Base-by-base conservation (phyloP, 805 yeast genomes). In the Ascoidea tarda region DNA sequence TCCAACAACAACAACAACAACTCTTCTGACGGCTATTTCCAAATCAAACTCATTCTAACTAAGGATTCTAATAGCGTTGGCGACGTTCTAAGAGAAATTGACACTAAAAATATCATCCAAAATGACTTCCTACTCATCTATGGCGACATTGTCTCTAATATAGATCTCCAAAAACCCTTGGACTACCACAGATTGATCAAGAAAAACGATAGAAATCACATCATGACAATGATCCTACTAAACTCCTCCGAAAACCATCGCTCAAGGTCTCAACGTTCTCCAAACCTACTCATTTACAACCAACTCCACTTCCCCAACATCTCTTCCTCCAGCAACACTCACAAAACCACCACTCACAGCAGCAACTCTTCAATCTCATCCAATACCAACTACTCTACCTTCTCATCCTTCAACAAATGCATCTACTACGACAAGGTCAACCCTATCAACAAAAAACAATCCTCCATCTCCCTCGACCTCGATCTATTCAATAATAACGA, bases 21-120 rank as follows among this genome's bases (percentile, higher is more conserved):
- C 28, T 21, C 28, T 21, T 21, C 28, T 21, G 28, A 21, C 28
- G 3, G 3, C 28, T 21, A 21, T 21, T 91, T 93, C 66, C 77
- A 78, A 53, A 76, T 93, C 48, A 78, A 80, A 49, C 84, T 95
- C 2, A 78, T 91, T 51, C 77, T 86, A 74, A 80, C 95, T 31
- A 79, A 88, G 49, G 96, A 91, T 65, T 82, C 93, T 8, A 72
- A 90, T 66, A 86, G 95, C 32, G 95, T 91, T 8, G 99, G 99
- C 59, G 99, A 93, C 69, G 95, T 96, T 21, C 87, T 93, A 95
- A 77, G 99, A 65, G 98, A 91, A 63, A 71, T 93, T 54, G 99
- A 93, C 66, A 82, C 87, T 55, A 75, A 96, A 60, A 96, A 96
- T 5, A 70, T 91, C 53, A 87, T 93, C 51, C 80, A 86, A 1